Base-by-base conservation (phyloP, 2,329 filamentous ascomycete genomes). In the Aureobasidium leucospermi region DNA sequence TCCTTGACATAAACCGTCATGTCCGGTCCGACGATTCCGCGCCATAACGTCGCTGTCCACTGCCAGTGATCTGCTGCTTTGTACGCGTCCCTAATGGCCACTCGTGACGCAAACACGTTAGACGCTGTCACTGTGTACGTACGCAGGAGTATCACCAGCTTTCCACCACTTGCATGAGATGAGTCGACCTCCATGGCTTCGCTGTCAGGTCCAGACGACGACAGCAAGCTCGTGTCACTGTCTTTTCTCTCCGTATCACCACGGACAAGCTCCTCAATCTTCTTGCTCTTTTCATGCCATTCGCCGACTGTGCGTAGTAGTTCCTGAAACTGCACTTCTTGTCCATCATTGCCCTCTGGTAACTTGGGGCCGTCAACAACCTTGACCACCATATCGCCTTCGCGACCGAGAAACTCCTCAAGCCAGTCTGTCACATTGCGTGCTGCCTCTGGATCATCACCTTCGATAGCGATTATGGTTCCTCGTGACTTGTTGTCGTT, bases 41-140 rank as follows among this genome's bases (percentile, higher is more conserved):
- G 85, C 93, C 93, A 97, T 23, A 96, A 81, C 45, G 89, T 93
- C 38, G 93, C 93, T 79, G 94, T 90, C 93, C 93, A 97, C 72
- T 95, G 89, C 91, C 93, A 97, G 75, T 97, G 93, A 67, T 96
- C 91, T n/a, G 88, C 81, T 0, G 89, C 85, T 15, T 85, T 82
- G 71, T 95, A 96, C 6, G 81, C 79, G 69, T 96, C 91, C 16
- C 80, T 77, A 65, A 95, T 90, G 1, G 88, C 87, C 45, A 92
- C 85, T 13, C 80, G 78, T 58, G 83, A 84, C 1, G 91, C 88
- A 70, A 87, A 93, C 49, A 80, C 78, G 70, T 96, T 89, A 1
- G 89, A 87, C 0, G 87, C 82, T 11, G 86, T 88, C 42, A 96
- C 82, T 62, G 90, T 90, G 73, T 90, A 96, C 23, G 88, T 82